Base-by-base conservation (phyloP, 345 rosid species). In the Linum trigynum region DNA sequence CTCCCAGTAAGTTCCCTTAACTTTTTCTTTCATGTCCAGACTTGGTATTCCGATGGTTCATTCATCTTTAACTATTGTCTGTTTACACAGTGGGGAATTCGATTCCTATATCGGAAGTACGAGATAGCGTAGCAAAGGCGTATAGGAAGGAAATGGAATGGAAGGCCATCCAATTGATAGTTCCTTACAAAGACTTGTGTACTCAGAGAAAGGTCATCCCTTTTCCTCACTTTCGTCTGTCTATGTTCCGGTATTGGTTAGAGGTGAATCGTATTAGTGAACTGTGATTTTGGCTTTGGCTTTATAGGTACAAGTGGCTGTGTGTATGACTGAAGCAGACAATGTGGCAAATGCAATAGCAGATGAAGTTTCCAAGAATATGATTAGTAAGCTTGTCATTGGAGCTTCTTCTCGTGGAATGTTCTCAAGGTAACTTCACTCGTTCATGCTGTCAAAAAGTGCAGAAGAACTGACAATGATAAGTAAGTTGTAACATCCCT, bases 51-150 rank as follows among this genome's bases (percentile, higher is more conserved):
- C 6, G 73, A 1, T 23, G 32, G 32, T 23, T 23, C 32, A 23
- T 23, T 23, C 32, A 23, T 23, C 32, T 23, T 23, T 23, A 23
- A 23, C 32, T 23, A 23, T 23, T 23, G 32, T 23, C 32, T 23
- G 32, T 23, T 23, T 23, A 23, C 65, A 50, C 67, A 88, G 95
- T 88, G 95, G 95, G 95, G 63, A 88, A 85, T 65, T 77, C 62
- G 7, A 70, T 87, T 72, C 87, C 97, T 10, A 45, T 92, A 69
- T 67, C 91, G 66, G 85, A 86, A 82, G 86, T 85, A 62, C 82
- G 91, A 48, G 87, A 90, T 1, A 96, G 87, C 48, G 80, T 90
- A 40, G 92, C 85, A 10, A 70, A 79, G 71, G 96, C 96, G 61
- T 90, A 87, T 66, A 89, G 38, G 83, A 77, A 87, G 79, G 97